phyloP scores from a whole-genome alignment of 1,284 basidiomycete species.

The Naganishia liquefaciens region DNA sequence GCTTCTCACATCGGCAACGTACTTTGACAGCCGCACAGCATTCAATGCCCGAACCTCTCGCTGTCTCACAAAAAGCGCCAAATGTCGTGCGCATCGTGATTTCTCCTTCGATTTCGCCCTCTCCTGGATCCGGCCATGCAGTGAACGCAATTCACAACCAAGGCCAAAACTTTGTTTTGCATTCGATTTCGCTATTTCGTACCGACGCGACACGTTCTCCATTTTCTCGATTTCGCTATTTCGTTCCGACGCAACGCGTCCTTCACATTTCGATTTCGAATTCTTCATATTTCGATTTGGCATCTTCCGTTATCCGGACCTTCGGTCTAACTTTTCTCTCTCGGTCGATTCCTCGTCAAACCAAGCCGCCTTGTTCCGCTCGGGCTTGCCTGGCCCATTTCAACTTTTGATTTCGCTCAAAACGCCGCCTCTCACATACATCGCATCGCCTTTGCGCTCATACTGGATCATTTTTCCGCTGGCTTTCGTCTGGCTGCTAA shows the following conservation, averaged over 20 bases:
- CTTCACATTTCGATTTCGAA: conserved; percentile 18
- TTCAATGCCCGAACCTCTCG: not conserved
- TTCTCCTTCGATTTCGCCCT: not conserved
- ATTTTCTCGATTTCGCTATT: conserved; percentile 20
- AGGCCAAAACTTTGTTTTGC: not conserved
- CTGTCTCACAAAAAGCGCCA: not conserved
- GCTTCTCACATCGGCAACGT: not conserved
- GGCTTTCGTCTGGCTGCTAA: too few species aligned
- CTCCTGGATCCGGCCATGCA: not conserved
- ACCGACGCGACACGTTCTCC: not conserved
- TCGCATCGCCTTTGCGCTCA: not conserved
- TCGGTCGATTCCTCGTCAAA: not conserved
- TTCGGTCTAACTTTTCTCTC: not conserved
- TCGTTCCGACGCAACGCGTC: not conserved
- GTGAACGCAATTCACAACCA: not conserved
- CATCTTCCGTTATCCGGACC: too few species aligned
- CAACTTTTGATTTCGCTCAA: conserved; percentile 21
- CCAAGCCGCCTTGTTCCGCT: too few species aligned
- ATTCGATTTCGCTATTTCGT: conserved; percentile 10
- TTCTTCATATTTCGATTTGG: too few species aligned
- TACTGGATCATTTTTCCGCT: not conserved
- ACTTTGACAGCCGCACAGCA: not conserved
- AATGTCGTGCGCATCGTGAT: not conserved
- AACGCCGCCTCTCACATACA: not conserved
- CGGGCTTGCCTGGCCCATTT: not conserved